Evolutionary conservation across 2,329 filamentous ascomycete genomes (phyloP).

Genomic region (Aspergillus sp.): DNA sequence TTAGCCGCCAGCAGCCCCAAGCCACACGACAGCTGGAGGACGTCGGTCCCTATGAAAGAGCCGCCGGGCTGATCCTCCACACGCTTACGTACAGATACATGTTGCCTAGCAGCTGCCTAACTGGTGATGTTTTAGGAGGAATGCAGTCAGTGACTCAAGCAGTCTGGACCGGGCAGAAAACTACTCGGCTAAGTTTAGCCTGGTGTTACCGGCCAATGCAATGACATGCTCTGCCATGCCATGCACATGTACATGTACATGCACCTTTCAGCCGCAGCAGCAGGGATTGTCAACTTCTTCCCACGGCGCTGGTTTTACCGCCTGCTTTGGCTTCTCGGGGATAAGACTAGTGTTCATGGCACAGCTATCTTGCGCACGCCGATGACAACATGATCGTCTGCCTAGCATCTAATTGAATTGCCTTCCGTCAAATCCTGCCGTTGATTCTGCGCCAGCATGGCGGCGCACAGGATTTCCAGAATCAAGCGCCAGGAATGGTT

Average conservation of each 20-base stretch:
- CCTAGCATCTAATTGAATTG: too few relatives aligned
- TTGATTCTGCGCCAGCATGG: background rate
- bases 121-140: background rate
- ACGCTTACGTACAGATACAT: background rate
- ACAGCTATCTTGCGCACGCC: too few relatives aligned
- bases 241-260: conserved; percentile 1
- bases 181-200: background rate
- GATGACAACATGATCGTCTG: too few relatives aligned
- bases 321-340: background rate
- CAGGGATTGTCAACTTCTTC: background rate
- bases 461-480: background rate
- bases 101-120: background rate
- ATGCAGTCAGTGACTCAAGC: background rate
- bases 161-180: background rate
- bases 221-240: background rate
- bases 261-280: conserved; percentile 2
- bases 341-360: background rate
- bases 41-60: background rate
- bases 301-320: background rate
- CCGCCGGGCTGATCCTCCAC: background rate
- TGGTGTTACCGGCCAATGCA: background rate
- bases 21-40: background rate
- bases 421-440: too few relatives aligned
- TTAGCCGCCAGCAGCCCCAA: conserved; percentile 1
- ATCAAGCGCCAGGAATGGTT: background rate